Percentiles rank a stretch among this genome's conserved stretches.
phyloP scores from a whole-genome alignment of 352 stramenopile species.

The Phytophthora colocasiae region DNA sequence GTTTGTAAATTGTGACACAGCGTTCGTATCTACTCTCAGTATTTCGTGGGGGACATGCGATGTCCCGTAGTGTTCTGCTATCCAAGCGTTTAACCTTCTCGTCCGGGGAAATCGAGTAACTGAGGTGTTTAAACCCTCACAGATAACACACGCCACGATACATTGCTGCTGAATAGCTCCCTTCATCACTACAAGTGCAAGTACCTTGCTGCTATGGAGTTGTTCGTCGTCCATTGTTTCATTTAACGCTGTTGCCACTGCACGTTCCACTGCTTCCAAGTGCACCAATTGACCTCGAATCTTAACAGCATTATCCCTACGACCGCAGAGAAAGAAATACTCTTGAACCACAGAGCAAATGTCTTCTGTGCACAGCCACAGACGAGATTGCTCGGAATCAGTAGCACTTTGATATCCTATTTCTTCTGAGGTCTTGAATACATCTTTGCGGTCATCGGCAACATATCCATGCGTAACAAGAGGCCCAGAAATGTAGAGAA shows the following conservation, averaged over 20 bases:
- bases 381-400: neutral
- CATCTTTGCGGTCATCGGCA: neutral
- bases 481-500: slow-evolving; percentile 48
- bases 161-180: slow-evolving; percentile 11
- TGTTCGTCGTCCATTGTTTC: neutral
- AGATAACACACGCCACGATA: slow-evolving; percentile 40
- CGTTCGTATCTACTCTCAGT: slow-evolving; percentile 12
- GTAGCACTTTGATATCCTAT: neutral
- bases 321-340: slow-evolving; percentile 51
- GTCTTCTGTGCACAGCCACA: slow-evolving; percentile 55
- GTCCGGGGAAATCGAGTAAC: slow-evolving; percentile 16
- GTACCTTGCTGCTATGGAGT: slow-evolving; percentile 8
- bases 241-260: slow-evolving; percentile 28
- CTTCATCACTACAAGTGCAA: slow-evolving; percentile 34
- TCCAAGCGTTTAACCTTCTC: slow-evolving; percentile 35
- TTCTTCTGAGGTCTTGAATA: slow-evolving; percentile 7
- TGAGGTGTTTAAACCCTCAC: neutral
- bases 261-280: slow-evolving; percentile 57
- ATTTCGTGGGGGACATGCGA: slow-evolving; percentile 42
- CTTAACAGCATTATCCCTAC: slow-evolving; percentile 60
- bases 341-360: slow-evolving; percentile 40
- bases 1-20: slow-evolving; percentile 36
- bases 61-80: slow-evolving; percentile 38
- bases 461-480: slow-evolving; percentile 50
- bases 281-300: slow-evolving; percentile 60